A percentile compares a stretch with the other conserved stretches of the same genome.
Evolutionary conservation across 768 basidiomycete genomes (phyloP).

Genomic region (Scleroderma citrinum): DNA sequence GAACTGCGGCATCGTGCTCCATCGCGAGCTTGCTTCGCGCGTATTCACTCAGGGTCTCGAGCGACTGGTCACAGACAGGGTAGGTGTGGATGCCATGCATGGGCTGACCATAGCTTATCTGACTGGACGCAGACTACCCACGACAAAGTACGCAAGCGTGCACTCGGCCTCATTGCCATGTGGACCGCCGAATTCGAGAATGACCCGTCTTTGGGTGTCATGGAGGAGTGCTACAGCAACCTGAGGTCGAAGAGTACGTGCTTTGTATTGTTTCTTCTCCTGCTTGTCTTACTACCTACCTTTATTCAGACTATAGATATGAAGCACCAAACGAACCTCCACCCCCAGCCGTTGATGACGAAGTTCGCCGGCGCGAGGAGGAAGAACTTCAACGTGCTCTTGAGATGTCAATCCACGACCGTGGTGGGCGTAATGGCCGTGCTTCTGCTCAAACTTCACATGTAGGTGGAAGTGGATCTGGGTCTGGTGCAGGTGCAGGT

Average conservation of each 20-base stretch:
- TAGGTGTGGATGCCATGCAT: conserved; percentile 30
- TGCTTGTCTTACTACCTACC: background rate
- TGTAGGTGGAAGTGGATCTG: conserved; percentile 33
- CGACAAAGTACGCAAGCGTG: conserved; percentile 79
- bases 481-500: conserved; percentile 4
- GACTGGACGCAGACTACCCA: conserved; percentile 67
- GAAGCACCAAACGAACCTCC: conserved; percentile 54
- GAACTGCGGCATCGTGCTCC: conserved; percentile 78
- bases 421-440: conserved; percentile 69
- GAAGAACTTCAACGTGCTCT: conserved; percentile 91
- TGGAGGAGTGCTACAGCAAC: conserved; percentile 83
- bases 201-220: conserved; percentile 75
- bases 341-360: conserved; percentile 71
- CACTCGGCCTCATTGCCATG: conserved; percentile 62
- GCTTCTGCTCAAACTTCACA: conserved; percentile 31
- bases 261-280: background rate
- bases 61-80: conserved; percentile 83
- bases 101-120: background rate
- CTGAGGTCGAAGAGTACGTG: conserved; percentile 76
- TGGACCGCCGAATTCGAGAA: conserved; percentile 86
- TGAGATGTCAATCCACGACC: conserved; percentile 90
- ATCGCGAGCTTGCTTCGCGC: conserved; percentile 82
- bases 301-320: conserved; percentile 61
- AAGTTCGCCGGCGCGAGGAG: conserved; percentile 78
- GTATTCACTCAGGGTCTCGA: conserved; percentile 90